These are phyloP conservation scores for Macrotyloma uniflorum DNA, from an alignment of 306 rosid species.

Conservation along the genomic window DNA sequence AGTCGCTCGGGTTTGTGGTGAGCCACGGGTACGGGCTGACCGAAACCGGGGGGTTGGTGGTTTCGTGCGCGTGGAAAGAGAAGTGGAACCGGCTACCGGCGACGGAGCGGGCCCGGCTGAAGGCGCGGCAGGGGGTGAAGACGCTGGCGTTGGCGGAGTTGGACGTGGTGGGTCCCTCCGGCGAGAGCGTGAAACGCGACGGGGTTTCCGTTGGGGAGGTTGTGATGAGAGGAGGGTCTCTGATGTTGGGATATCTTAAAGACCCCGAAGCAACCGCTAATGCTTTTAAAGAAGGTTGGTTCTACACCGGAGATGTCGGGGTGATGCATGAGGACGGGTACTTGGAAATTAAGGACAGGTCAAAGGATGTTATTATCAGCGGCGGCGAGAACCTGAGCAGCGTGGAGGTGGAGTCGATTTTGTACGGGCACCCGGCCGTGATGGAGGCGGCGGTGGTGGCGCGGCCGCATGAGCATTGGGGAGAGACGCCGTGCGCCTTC, in stretches of 20 bases:
- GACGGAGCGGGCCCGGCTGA: conserved; percentile 63
- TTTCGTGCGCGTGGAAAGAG: conserved; percentile 70
- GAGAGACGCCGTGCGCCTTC: conserved; percentile 84
- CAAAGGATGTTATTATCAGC: conserved; percentile 73
- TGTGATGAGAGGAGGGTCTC: conserved; percentile 51
- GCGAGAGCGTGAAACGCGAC: conserved; percentile 51
- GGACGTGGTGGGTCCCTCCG: conserved; percentile 54
- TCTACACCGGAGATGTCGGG: conserved; percentile 70
- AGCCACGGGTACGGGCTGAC: conserved; percentile 74
- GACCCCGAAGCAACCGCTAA: conserved; percentile 52
- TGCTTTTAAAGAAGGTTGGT: conserved; percentile 61
- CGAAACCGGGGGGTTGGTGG: conserved; percentile 52
- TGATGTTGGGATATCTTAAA: conserved; percentile 73
- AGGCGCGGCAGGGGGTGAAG: conserved; percentile 77
- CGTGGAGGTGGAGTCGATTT: conserved; percentile 69
- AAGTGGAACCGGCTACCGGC: conserved; percentile 65
- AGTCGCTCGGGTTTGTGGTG: conserved; percentile 59
- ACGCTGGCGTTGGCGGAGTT: conserved; percentile 45
- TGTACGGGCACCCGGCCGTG: conserved; percentile 60
- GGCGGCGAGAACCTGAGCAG: conserved; percentile 90
- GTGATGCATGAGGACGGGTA: conserved; percentile 80
- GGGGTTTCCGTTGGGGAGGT: conserved; percentile 60
- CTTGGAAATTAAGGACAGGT: conserved; percentile 70
- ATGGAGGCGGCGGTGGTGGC: conserved; percentile 85
- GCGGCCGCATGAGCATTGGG: conserved; percentile 68